Evolutionary conservation across 2,329 filamentous ascomycete species (phyloP).

Genomic region (Aspergillus versicolor): DNA sequence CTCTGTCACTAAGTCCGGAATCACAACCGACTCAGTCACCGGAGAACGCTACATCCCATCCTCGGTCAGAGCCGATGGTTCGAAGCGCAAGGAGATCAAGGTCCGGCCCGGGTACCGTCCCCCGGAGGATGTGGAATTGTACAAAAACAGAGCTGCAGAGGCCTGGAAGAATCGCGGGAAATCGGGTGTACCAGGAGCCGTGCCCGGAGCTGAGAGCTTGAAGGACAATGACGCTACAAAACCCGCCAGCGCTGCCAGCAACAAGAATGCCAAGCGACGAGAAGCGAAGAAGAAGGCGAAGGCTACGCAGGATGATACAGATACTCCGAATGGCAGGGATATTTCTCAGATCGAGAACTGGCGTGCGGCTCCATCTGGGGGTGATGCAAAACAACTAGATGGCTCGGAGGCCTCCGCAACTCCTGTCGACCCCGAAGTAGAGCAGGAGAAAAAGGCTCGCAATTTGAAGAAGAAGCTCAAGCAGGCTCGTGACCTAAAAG

Average conservation of each 20-base stretch:
- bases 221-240: conserved; percentile 49
- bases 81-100: conserved; percentile 89
- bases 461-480: conserved; percentile 92
- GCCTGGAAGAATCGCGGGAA: conserved; percentile 74
- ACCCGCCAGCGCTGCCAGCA: conserved; percentile 56
- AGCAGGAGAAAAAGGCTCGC: conserved; percentile 88
- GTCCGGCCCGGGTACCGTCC: conserved; percentile 91
- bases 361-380: conserved; percentile 24
- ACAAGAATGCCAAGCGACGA: conserved; percentile 82
- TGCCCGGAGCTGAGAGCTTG: conserved; percentile 68
- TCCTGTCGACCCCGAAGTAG: conserved; percentile 65
- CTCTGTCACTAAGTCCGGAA: conserved; percentile 55
- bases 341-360: conserved; percentile 32
- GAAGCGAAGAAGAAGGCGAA: conserved; percentile 65
- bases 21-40: conserved; percentile 70
- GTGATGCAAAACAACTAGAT: conserved; percentile 27
- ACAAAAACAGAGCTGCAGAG: conserved; percentile 89
- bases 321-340: conserved; percentile 21
- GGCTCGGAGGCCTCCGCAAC: conserved; percentile 25
- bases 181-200: conserved; percentile 73
- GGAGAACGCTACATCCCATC: conserved; percentile 88
- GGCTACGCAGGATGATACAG: conserved; percentile 56
- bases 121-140: conserved; percentile 92
- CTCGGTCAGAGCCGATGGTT: conserved; percentile 82
- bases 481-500: conserved; percentile 85